Evolutionary conservation across 179 eudicot genomes (phyloP), one percentile per base, ranked within the genome.

Genomic region (Gypsophila paniculata): DNA sequence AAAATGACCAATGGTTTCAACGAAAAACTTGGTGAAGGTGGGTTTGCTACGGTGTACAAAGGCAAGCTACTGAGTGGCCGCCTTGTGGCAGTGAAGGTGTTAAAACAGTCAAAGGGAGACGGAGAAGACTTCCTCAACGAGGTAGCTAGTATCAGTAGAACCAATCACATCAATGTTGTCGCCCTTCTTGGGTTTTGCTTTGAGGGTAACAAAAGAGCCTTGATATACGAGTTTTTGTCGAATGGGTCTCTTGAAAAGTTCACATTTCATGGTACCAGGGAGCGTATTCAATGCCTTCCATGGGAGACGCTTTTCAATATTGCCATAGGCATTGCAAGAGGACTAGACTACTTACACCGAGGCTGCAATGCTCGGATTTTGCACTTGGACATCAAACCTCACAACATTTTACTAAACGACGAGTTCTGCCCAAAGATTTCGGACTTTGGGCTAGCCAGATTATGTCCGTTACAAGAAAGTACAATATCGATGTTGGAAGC

Each of bases 211-310:
- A 70, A 63, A 70, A 66, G 78, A 75, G 81, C 81, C 25, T 77
- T 78, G 18, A 54, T 78, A 52, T 78, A 78, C 25, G 77, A 78
- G 44, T 64, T 70, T 70, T 69, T 78, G 81, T 74, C 77, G 5
- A 78, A 74, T 63, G 77, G 77, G 14, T 78, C 77, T 10, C 74
- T 74, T 14, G 81, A 78, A 48, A 78, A 78, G 67, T 78, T 78
- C 65, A 46, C 51, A 46, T 49, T 17, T 15, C 17, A 25, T 17
- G 61, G 71, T 57, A 58, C 25, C 21, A 32, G 39, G 3, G 39
- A 36, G 4, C 3, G 39, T 6, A 36, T 2, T 36, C 39, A 36
- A 36, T 36, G n/a, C n/a, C n/a, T n/a, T n/a, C 66, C 66, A 2
- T 62, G 66, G 66, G 66, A 44, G 46, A 60, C 58, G 4, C 42